Base-by-base conservation (phyloP, 139 green algal genomes). In the Asterochloris sp. region DNA sequence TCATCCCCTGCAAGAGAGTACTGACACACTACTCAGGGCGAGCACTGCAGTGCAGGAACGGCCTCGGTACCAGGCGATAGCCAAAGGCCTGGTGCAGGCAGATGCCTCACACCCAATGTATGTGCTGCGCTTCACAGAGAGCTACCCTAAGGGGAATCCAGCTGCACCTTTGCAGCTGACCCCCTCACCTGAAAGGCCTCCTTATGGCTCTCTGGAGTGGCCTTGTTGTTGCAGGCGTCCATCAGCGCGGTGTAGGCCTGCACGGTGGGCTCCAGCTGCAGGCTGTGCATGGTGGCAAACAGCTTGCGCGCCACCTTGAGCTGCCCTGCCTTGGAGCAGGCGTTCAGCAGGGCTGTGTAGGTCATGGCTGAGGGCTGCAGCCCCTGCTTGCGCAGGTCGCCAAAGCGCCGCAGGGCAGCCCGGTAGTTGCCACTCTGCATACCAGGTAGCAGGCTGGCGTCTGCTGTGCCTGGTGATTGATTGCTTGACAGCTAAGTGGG, bases 201-300 rank as follows among this genome's bases (percentile, higher is more conserved):
- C 23, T 79, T 38, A 11, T 86, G 62, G n/a, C 27, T 76, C 10
- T 64, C 69, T 14, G 62, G 47, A 26, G 79, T 83, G 69, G 77
- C 81, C 21, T 83, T 81, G 73, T 89, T 89, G 38, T 91, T 80
- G 29, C 86, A 89, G 16, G 92, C 90, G 78, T 93, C 78, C 23
- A 95, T 92, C 28, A 91, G 79, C 13, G 82, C 82, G 26, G 92
- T 95, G 86, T 92, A 95, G 21, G 84, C 78, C 64, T 89, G 67
- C 69, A 88, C 85, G 67, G 74, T 86, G 24, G 85, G 82, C 16
- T 26, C 10, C 4, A 91, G 27, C 16, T 78, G 83, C 10, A 73
- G 71, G 12, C 17, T 16, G 15, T 62, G 21, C 83, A 89, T 89
- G 47, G 69, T 47, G 10, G 83, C 17, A 28, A 92, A 80, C 28